These are phyloP conservation scores for Cyphellophora attinorum DNA, from an alignment of 2,329 filamentous ascomycete genomes.

Conservation along the genomic window DNA sequence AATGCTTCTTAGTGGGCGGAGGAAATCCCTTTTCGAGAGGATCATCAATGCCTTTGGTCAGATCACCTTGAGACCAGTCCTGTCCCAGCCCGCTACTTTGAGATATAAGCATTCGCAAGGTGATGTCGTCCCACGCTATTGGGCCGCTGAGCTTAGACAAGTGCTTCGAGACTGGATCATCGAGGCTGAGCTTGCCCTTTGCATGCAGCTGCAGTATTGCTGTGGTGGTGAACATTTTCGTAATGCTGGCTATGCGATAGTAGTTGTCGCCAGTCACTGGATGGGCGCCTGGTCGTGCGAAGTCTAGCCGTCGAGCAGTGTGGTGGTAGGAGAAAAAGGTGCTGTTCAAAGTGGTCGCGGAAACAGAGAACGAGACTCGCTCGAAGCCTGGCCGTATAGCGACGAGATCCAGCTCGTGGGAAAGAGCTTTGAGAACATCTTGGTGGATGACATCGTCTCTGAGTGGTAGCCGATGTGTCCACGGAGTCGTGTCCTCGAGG, in stretches of 20 bases:
- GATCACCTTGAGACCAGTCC: slow-evolving; percentile 19
- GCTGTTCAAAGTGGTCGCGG: slow-evolving; percentile 12
- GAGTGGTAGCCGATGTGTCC: too few relatives aligned
- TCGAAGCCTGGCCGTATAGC: slow-evolving; percentile 6
- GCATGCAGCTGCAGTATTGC: slow-evolving; percentile 20
- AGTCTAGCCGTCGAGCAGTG: slow-evolving; percentile 11
- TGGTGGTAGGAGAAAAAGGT: slow-evolving; percentile 14
- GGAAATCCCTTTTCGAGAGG: slow-evolving; percentile 12
- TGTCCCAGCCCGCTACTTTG: slow-evolving; percentile 21
- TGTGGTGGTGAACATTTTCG: slow-evolving; percentile 21
- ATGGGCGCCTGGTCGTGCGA: slow-evolving; percentile 12
- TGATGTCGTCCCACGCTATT: slow-evolving; percentile 20
- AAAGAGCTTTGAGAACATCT: not conserved
- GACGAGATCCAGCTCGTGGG: not conserved
- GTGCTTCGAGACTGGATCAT: slow-evolving; percentile 19
- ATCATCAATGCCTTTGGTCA: slow-evolving; percentile 6
- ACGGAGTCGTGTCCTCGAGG: too few relatives aligned
- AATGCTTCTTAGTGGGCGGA: slow-evolving; percentile 3
- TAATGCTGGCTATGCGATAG: slow-evolving; percentile 22
- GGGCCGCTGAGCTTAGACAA: slow-evolving; percentile 10
- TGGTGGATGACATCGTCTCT: too few relatives aligned
- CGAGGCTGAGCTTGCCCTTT: slow-evolving; percentile 19
- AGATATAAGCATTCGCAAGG: slow-evolving; percentile 18
- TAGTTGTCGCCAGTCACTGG: slow-evolving; percentile 13
- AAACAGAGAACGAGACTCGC: slow-evolving; percentile 16